These are phyloP conservation scores for Inonotus hispidus DNA, from an alignment of 1,284 basidiomycete genomes.

Conservation along the genomic window DNA sequence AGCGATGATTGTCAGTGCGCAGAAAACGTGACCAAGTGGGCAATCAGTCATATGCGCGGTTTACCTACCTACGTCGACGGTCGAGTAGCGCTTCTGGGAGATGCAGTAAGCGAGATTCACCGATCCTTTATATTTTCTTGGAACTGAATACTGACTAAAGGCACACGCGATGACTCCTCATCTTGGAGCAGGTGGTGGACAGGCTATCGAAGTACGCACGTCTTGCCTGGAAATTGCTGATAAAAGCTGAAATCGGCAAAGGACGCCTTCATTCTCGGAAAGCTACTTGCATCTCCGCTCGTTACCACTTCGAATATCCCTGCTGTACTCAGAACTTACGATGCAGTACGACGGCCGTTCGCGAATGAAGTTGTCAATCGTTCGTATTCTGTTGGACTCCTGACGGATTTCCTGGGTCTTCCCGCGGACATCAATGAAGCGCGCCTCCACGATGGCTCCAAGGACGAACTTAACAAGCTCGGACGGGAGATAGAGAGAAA, in stretches of 20 bases:
- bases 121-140: background rate
- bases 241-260: constrained; percentile 12
- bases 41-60: constrained; percentile 23
- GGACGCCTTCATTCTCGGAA: constrained; percentile 35
- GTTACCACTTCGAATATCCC: constrained; percentile 19
- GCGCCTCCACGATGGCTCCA: background rate
- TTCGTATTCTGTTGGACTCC: constrained; percentile 5
- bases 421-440: background rate
- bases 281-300: constrained; percentile 26
- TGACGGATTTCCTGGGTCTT: constrained; percentile 11
- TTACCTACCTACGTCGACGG: constrained; percentile 23
- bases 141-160: constrained; percentile 18
- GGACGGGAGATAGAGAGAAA: constrained; percentile 28
- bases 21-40: constrained; percentile 25
- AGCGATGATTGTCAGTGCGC: constrained; percentile 20
- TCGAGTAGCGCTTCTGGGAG: constrained; percentile 24
- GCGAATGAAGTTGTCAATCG: constrained; percentile 13
- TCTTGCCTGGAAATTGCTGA: background rate
- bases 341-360: constrained; percentile 24
- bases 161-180: constrained; percentile 38
- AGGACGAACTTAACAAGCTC: constrained; percentile 24
- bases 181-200: constrained; percentile 36
- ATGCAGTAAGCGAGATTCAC: constrained; percentile 20
- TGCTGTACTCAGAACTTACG: constrained; percentile 23
- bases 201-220: constrained; percentile 33